A percentile compares a stretch with the other conserved stretches of the same genome.
Conservation (phyloP, 768 basidiomycete species). For the Lentinus tigrinus region DNA sequence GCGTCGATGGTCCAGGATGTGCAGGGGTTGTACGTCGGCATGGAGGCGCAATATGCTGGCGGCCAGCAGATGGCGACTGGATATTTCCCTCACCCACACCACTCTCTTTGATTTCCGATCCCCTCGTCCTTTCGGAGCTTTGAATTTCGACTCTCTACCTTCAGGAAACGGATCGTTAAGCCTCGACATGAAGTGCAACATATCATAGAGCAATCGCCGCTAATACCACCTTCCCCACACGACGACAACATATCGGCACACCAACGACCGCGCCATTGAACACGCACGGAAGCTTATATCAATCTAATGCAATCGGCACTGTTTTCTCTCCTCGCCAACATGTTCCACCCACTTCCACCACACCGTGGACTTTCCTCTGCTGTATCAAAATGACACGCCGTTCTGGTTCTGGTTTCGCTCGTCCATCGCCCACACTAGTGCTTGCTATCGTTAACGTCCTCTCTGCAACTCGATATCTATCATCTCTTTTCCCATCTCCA, state of each 20-base stretch:
- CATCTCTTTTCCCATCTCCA: too few species aligned
- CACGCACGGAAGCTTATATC: slow-evolving; percentile 2
- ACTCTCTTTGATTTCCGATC: slow-evolving; percentile 13
- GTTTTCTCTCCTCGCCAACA: background rate
- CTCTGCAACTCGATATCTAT: background rate
- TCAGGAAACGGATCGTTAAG: background rate
- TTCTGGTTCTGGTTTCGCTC: background rate
- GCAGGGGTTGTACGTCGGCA: slow-evolving; percentile 9
- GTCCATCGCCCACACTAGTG: slow-evolving; percentile 2
- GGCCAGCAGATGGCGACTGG: background rate
- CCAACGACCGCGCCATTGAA: background rate
- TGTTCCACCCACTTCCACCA: background rate
- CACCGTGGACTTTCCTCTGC: slow-evolving; percentile 4
- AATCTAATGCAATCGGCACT: background rate
- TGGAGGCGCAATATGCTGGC: slow-evolving; percentile 1
- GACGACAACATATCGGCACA: background rate
- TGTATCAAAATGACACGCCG: slow-evolving; percentile 18
- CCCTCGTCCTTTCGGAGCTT: too few species aligned
- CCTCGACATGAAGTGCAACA: background rate
- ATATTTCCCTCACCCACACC: slow-evolving; percentile 11
- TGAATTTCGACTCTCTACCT: background rate
- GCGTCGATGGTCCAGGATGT: slow-evolving; percentile 1
- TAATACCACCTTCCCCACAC: background rate
- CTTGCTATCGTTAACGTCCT: slow-evolving; percentile 14
- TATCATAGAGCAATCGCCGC: too few species aligned